These are phyloP conservation scores for Aspergillus sp. DNA, from an alignment of 2,329 filamentous ascomycete genomes.

Conservation along the genomic window DNA sequence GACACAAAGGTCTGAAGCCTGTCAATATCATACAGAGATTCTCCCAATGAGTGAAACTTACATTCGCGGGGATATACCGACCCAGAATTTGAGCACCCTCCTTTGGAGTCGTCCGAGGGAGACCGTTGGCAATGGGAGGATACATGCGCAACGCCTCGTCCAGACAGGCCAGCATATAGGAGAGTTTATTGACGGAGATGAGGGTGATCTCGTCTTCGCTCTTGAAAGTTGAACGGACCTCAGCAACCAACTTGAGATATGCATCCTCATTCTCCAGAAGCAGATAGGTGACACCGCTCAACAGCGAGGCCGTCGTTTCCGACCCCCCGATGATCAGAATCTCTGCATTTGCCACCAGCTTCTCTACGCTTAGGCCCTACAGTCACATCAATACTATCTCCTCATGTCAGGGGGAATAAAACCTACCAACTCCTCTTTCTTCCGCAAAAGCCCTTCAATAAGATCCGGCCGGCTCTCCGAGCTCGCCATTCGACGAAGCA, in stretches of 20 bases:
- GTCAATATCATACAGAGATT: not conserved
- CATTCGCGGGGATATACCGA: slow-evolving; percentile 19
- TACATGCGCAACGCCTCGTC: slow-evolving; percentile 46
- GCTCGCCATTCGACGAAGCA: not conserved
- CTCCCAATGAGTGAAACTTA: slow-evolving; percentile 1
- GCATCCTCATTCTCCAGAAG: slow-evolving; percentile 21
- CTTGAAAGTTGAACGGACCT: slow-evolving; percentile 42
- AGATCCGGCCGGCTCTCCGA: not conserved
- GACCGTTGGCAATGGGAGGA: slow-evolving; percentile 29
- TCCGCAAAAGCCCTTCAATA: slow-evolving; percentile 1
- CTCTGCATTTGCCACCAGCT: slow-evolving; percentile 25
- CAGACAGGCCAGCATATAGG: slow-evolving; percentile 44
- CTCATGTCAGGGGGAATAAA: not conserved
- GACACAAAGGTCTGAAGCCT: slow-evolving; percentile 40
- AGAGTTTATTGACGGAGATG: slow-evolving; percentile 26
- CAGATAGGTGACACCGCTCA: slow-evolving; percentile 36
- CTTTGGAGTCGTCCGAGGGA: slow-evolving; percentile 20
- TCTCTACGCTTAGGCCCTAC: not conserved
- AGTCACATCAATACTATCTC: not conserved
- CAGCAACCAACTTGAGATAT: slow-evolving; percentile 29
- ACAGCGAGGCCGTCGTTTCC: slow-evolving; percentile 42
- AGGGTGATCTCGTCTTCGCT: slow-evolving; percentile 40
- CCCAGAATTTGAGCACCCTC: slow-evolving; percentile 21
- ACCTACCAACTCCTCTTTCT: slow-evolving; percentile 2
- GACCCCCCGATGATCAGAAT: slow-evolving; percentile 36